These are phyloP conservation scores for Aureobasidium sp. DNA, from an alignment of 2,329 filamentous ascomycete species.

Conservation along the genomic window DNA sequence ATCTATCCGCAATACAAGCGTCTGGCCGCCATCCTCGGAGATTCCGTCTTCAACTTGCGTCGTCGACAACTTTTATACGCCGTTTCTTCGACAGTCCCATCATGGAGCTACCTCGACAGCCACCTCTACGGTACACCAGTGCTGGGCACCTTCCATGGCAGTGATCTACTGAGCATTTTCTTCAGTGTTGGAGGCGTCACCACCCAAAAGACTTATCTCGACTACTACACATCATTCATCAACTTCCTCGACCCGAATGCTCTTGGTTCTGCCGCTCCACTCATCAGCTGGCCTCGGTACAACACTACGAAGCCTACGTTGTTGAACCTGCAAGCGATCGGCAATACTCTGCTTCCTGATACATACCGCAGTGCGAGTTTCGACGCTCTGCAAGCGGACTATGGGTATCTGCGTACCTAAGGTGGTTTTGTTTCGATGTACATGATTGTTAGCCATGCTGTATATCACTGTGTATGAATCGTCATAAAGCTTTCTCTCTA, in stretches of 20 bases:
- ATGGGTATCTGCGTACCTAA: not conserved
- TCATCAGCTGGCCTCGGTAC: constrained; percentile 49
- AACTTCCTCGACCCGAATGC: constrained; percentile 63
- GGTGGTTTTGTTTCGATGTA: not conserved
- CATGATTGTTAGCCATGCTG: not conserved
- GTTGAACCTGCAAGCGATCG: constrained; percentile 38
- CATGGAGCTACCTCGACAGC: constrained; percentile 67
- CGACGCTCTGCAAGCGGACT: not conserved
- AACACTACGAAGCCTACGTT: constrained; percentile 39
- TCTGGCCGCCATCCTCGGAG: constrained; percentile 65
- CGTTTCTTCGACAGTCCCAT: constrained; percentile 44
- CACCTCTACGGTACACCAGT: constrained; percentile 65
- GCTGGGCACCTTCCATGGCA: constrained; percentile 67
- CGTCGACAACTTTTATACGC: constrained; percentile 55
- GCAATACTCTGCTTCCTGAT: constrained; percentile 36
- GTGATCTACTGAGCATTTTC: constrained; percentile 62
- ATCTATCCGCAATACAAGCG: constrained; percentile 72
- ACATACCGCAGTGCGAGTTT: constrained; percentile 11
- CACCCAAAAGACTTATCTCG: constrained; percentile 42
- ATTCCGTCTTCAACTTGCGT: constrained; percentile 65
- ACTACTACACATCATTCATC: constrained; percentile 67
- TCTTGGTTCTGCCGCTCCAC: constrained; percentile 30
- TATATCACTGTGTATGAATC: not conserved
- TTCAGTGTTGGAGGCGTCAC: constrained; percentile 44
- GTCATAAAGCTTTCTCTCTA: not conserved